Evolutionary conservation across 2,329 filamentous ascomycete species (phyloP).

Genomic region (Zymoseptoria pseudotritici): DNA sequence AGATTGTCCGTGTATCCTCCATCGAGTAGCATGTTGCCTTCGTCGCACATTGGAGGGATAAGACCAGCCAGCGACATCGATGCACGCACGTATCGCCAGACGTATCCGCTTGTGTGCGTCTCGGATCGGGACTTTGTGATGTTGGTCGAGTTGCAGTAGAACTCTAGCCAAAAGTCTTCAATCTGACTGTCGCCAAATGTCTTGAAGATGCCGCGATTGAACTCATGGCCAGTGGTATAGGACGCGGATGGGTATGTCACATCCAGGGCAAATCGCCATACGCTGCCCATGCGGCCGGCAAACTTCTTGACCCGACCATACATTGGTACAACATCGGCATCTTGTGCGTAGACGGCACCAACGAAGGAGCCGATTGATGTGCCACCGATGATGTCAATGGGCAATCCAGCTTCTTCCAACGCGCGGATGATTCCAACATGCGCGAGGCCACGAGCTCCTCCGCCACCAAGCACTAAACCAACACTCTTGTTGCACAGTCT

Average conservation of each 20-base stretch:
- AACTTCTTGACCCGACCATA: constrained; percentile 97
- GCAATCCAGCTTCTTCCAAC: constrained; percentile 91
- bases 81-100: constrained; percentile 92
- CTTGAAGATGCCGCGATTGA: constrained; percentile 98
- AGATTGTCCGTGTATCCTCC: constrained; percentile 96
- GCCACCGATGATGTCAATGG: constrained; percentile 89
- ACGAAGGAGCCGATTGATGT: constrained; percentile 96
- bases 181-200: constrained; percentile 95
- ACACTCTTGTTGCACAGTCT: constrained; percentile 90
- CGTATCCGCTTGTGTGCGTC: constrained; percentile 92
- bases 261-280: constrained; percentile 97
- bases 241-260: constrained; percentile 93
- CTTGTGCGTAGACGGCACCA: constrained; percentile 87
- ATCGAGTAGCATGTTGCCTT: constrained; percentile 92
- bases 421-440: constrained; percentile 92
- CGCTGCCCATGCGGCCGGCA: constrained; percentile 93
- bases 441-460: constrained; percentile 82
- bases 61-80: constrained; percentile 95
- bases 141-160: constrained; percentile 98
- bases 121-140: constrained; percentile 90
- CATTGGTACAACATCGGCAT: constrained; percentile 94
- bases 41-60: constrained; percentile 88
- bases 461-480: constrained; percentile 86
- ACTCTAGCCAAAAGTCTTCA: constrained; percentile 98
- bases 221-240: constrained; percentile 97